Base-by-base conservation (phyloP, 2,329 filamentous ascomycete genomes). In the Trichoderma breve region DNA sequence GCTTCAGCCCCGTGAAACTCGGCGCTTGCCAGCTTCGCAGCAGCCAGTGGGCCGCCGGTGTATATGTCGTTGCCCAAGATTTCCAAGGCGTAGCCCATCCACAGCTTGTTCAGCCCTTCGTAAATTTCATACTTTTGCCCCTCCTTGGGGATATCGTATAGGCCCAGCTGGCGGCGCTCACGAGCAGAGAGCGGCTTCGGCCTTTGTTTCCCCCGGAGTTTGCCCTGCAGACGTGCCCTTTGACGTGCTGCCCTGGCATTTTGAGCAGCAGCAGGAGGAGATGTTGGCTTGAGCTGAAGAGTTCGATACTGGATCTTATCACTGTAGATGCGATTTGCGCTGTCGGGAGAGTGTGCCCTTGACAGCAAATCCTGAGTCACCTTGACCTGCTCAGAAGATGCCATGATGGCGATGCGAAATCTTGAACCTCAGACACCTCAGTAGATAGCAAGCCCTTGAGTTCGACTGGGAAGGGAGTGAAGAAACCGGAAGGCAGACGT, bases 1-100 rank as follows among this genome's bases (percentile, higher is more conserved):
- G 98, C 81, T 76, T 90, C 84, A 18, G 95, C 95, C 2, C 96
- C 96, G 80, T 98, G 95, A 77, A 94, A 95, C 82, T 99, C 96
- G 2, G 95, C 95, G 71, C 91, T 93, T 58, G 89, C 90, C 39
- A 99, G 83, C 81, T 96, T 92, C 5, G 92, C 92, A 6, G 91
- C 92, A 3, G 91, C 87, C 6, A 82, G 76, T 3, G 88, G 83
- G 0, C 88, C 88, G 21, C 91, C 85, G 0, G 84, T 83, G 73
- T 85, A 85, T 3, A 89, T 79, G 73, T 88, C 87, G 70, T 88
- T 78, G 6, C 91, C 92, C 1, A 98, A 82, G 0, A 98, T 84
- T 76, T 98, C 95, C 69, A 90, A 89, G 78, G 96, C 92, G 81
- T 99, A 99, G 3, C 88, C 90, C 47, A 90, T 82, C 96, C 96